A percentile compares a stretch with the other conserved stretches of the same genome.
Conservation (phyloP, 352 stramenopile genomes). For the Globisporangium cederbergense region DNA sequence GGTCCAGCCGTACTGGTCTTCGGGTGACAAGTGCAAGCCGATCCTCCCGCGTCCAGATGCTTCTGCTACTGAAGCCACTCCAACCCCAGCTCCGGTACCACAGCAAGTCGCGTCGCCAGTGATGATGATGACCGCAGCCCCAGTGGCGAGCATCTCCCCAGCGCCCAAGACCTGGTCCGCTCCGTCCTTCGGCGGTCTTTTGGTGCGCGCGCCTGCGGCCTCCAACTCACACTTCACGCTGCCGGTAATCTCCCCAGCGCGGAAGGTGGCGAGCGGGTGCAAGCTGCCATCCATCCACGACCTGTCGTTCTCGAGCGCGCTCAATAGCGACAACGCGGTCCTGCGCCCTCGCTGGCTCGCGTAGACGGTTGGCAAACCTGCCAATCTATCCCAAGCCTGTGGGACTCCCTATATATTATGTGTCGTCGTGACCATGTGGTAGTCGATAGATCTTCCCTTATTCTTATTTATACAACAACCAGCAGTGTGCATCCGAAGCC, state of each 20-base stretch:
- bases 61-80: neutral
- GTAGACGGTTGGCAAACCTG: slow-evolving; percentile 16
- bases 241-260: slow-evolving; percentile 37
- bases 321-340: slow-evolving; percentile 12
- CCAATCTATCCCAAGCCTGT: neutral
- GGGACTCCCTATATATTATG: neutral
- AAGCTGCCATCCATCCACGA: slow-evolving; percentile 60
- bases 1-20: slow-evolving; percentile 21
- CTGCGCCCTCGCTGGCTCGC: slow-evolving; percentile 30
- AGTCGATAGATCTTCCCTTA: neutral
- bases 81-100: neutral
- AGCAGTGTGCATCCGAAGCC: slow-evolving; percentile 26
- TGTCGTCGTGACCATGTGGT: neutral
- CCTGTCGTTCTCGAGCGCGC: slow-evolving; percentile 30
- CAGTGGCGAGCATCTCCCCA: slow-evolving; percentile 6
- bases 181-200: slow-evolving; percentile 14
- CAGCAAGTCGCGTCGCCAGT: slow-evolving; percentile 4
- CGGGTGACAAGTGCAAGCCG: slow-evolving; percentile 58
- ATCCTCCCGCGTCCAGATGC: slow-evolving; percentile 41
- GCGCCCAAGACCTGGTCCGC: slow-evolving; percentile 4
- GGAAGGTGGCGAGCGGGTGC: slow-evolving; percentile 35
- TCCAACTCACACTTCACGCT: slow-evolving; percentile 23
- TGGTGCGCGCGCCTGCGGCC: slow-evolving; percentile 14
- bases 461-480: slow-evolving; percentile 34
- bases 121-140: neutral